phyloP scores from a whole-genome alignment of 2,329 filamentous ascomycete species.

The Bretziella fagacearum region DNA sequence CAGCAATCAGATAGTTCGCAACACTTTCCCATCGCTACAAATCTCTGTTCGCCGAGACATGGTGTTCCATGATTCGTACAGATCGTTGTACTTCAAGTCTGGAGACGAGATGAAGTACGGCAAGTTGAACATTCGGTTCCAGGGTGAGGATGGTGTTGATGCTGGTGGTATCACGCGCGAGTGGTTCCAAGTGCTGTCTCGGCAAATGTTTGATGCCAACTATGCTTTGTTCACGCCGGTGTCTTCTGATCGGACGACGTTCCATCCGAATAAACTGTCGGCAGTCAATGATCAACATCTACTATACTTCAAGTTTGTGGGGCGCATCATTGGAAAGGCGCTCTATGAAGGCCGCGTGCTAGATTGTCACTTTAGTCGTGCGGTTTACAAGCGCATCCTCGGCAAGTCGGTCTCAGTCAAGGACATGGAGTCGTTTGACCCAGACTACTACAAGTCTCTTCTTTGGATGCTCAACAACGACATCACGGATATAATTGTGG shows the following conservation, averaged over 20 bases:
- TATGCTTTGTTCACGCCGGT: conserved; percentile 94
- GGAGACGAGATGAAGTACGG: conserved; percentile 98
- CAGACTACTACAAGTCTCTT: conserved; percentile 97
- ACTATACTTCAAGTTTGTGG: conserved; percentile 98
- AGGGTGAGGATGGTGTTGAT: conserved; percentile 93
- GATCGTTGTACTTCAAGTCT: conserved; percentile 90
- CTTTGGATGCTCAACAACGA: conserved; percentile 98
- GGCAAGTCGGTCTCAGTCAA: conserved; percentile 93
- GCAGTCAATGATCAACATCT: conserved; percentile 89
- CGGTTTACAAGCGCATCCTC: conserved; percentile 94
- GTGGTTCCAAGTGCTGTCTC: conserved; percentile 95
- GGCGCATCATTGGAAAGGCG: conserved; percentile 93
- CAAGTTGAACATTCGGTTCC: conserved; percentile 94
- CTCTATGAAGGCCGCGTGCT: conserved; percentile 90
- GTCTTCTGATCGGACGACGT: conserved; percentile 91
- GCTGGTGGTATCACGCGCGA: conserved; percentile 93
- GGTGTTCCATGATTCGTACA: conserved; percentile 97
- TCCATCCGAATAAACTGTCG: conserved; percentile 93
- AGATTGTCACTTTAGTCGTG: conserved; percentile 96
- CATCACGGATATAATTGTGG: conserved; percentile 92
- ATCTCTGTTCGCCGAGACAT: conserved; percentile 82
- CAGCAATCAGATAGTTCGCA: conserved; percentile 47
- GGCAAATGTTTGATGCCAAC: conserved; percentile 98
- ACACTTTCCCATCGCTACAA: conserved; percentile 57
- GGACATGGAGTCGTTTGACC: conserved; percentile 97